A percentile compares a stretch with the other conserved stretches of the same genome.
These are phyloP conservation scores for Trichomonas gallinae DNA, from an alignment of 208 protist species.

Conservation along the genomic window DNA sequence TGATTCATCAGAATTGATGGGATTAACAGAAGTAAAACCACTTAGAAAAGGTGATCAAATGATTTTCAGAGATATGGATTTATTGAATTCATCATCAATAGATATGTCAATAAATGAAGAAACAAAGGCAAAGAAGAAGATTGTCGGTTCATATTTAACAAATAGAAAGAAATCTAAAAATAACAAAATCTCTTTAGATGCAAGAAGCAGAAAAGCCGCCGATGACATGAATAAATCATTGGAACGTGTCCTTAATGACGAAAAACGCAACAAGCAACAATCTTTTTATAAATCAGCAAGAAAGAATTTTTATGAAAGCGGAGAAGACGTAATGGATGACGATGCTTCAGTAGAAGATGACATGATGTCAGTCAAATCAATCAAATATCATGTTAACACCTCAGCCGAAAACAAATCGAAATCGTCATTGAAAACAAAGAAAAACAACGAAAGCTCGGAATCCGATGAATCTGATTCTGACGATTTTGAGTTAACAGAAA, in stretches of 20 bases:
- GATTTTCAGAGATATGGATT: neutral
- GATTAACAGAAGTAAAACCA: neutral
- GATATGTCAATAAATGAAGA: neutral
- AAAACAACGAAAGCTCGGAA: neutral
- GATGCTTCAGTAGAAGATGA: neutral
- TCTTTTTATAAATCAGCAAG: neutral
- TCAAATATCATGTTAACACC: neutral
- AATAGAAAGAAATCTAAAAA: neutral
- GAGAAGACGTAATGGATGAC: neutral
- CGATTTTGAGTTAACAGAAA: neutral
- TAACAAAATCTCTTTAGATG: neutral
- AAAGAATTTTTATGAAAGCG: neutral
- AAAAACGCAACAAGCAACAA: neutral
- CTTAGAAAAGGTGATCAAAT: neutral
- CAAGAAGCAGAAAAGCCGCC: neutral
- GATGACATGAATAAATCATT: neutral
- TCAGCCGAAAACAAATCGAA: neutral
- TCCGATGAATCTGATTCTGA: neutral
- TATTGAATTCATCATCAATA: neutral
- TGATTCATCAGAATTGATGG: neutral
- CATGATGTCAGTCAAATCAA: neutral
- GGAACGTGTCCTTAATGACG: neutral
- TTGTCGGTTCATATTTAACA: neutral
- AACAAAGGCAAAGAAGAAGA: neutral
- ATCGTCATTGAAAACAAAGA: neutral